phyloP scores from a whole-genome alignment of 352 stramenopile species.

The Phytophthora kernoviae region DNA sequence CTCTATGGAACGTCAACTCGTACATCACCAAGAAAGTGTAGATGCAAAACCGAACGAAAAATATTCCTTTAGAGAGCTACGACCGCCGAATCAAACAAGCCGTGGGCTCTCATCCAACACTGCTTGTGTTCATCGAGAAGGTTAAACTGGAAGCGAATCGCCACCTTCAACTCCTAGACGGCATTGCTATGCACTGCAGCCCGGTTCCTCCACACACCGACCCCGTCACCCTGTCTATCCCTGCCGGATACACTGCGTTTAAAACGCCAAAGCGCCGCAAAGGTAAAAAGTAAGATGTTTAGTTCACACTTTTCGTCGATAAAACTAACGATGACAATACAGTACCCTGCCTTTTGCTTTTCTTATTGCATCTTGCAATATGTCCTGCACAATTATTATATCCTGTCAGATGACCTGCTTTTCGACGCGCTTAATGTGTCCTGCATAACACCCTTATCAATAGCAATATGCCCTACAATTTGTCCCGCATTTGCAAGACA shows the following conservation, averaged over 20 bases:
- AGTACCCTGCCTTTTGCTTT: too few species aligned
- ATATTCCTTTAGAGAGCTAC: conserved; percentile 14
- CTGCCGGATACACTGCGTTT: background rate
- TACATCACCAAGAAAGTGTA: background rate
- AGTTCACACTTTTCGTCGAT: too few species aligned
- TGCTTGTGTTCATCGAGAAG: conserved; percentile 5
- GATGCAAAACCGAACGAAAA: conserved; percentile 15
- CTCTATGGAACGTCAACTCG: conserved; percentile 6
- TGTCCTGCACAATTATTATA: too few species aligned
- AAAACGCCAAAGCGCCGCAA: background rate
- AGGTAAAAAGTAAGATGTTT: too few species aligned
- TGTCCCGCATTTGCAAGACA: too few species aligned
- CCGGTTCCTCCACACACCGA: conserved; percentile 1
- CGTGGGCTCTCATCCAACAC: background rate
- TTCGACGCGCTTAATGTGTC: too few species aligned
- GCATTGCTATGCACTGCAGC: conserved; percentile 3
- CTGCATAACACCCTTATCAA: too few species aligned
- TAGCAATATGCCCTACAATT: too few species aligned
- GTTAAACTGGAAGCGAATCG: background rate
- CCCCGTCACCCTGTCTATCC: background rate
- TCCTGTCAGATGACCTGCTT: too few species aligned
- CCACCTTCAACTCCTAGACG: conserved; percentile 2
- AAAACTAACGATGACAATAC: too few species aligned
- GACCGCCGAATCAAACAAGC: conserved; percentile 2
- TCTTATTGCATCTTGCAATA: too few species aligned